Base-by-base conservation (phyloP, 2,329 filamentous ascomycete species). In the Scortechinia acanthostroma region DNA sequence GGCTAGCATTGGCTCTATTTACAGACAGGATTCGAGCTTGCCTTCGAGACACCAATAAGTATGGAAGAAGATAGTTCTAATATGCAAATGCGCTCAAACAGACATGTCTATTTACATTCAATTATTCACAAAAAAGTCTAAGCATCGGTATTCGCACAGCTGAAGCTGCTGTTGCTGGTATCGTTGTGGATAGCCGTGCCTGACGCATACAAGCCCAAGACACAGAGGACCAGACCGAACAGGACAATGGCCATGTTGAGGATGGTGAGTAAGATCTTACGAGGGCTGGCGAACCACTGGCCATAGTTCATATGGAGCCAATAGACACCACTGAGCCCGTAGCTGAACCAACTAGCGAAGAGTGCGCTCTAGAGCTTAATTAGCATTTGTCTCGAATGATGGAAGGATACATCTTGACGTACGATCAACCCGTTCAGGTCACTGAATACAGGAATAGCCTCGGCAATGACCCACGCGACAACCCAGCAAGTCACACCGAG, bases 401-500 rank as follows among this genome's bases (percentile, higher is more conserved):
- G 17, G 25, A 10, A 43, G 3, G 37, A n/a, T 2, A 20, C 20
- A 43, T 21, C 16, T n/a, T 30, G 19, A 46, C 51, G 45, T 46
- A 52, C 66, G 57, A 80, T 73, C 45, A 81, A 55, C 13, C 68
- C 69, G n/a, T 81, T 56, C 19, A 82, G 58, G 13, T 73, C 59
- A 47, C 71, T 70, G 59, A 81, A 83, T 23, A 71, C 70, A 1
- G 77, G 77, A 20, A 81, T 73, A 0, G 72, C 68, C 45, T 74
- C 68, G 1, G 77, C 74, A 46, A 82, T 71, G 46, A 80, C 56
- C 70, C 74, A 81, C 2, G 73, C 71, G 6, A 74, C 33, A 2
- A 73, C 43, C 76, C 75, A 80, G 2, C 71, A 49, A 2, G 46
- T 52, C 0, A 64, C 52, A 3, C 68, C 66, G 42, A 81, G 73